These are phyloP conservation scores for Gentiana macrophylla DNA, from an alignment of 257 asterid species.

Conservation along the genomic window DNA sequence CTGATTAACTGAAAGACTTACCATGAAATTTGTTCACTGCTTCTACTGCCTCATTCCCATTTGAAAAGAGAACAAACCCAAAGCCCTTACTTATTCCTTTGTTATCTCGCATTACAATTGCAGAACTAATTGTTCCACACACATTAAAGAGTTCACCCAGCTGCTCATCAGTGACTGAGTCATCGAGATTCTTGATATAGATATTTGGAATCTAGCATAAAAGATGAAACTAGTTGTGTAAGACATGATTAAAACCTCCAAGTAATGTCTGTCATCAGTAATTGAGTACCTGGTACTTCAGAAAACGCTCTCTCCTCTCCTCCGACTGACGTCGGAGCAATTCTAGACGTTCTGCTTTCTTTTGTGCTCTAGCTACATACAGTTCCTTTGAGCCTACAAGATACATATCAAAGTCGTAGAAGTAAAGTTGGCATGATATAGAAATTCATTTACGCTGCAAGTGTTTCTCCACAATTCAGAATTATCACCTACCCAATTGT, in stretches of 20 bases:
- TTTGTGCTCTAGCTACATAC: conserved; percentile 80
- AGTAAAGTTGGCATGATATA: too few species aligned
- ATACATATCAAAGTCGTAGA: background rate
- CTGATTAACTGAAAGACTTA: conserved; percentile 8
- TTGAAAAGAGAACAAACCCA: conserved; percentile 86
- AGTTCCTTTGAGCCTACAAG: conserved; percentile 56
- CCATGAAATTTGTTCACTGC: conserved; percentile 62
- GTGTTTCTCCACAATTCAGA: too few species aligned
- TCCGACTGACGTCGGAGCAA: conserved; percentile 55
- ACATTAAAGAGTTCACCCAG: conserved; percentile 47
- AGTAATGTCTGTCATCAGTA: too few species aligned
- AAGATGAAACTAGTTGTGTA: conserved; percentile 1
- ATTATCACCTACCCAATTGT: conserved; percentile 43
- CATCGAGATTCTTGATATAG: conserved; percentile 74
- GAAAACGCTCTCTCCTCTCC: conserved; percentile 47
- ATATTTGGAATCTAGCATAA: conserved; percentile 61
- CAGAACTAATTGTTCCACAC: conserved; percentile 76
- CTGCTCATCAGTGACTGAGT: conserved; percentile 56
- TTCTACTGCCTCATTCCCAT: conserved; percentile 56
- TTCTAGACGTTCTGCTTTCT: conserved; percentile 70
- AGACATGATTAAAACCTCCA: conserved; percentile 3
- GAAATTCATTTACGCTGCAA: too few species aligned
- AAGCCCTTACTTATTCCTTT: conserved; percentile 75
- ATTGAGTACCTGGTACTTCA: conserved; percentile 51
- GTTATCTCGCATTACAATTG: conserved; percentile 69